Evolutionary conservation across 2,329 filamentous ascomycete genomes (phyloP), one percentile per base, ranked within the genome.

Genomic region (Macrophomina phaseolina): DNA sequence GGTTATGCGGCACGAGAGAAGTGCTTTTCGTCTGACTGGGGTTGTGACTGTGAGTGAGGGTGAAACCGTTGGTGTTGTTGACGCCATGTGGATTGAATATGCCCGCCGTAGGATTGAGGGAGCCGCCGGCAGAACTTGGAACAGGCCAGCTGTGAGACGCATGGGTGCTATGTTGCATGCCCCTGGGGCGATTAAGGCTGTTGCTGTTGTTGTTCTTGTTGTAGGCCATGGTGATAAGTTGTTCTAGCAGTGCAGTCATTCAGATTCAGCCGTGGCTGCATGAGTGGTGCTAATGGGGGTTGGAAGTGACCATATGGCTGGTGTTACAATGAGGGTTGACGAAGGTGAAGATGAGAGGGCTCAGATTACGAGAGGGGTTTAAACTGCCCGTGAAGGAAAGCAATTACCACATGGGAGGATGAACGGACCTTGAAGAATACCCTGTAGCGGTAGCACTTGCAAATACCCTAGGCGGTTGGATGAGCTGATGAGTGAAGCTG

Each of bases 41-140:
- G 16, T 30, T 30, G 32, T 34, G n/a, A 34, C n/a, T 3, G 14
- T 30, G 30, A 18, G 55, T 12, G n/a, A 34, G 11, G 16, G 16
- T 30, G 32, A 40, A 42, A 32, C 23, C 16, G 18, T 16, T 14
- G 30, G 53, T 28, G n/a, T 28, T 23, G 30, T 18, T 9, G 14
- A 40, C 11, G 5, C 3, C 8, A 1, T 46, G 48, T 7, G 63
- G 63, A n/a, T 58, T 58, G 53, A 65, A 65, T 18, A 5, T 58
- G 18, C 63, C 51, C 6, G 63, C 63, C 3, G 51, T 34, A 6
- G 63, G 63, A 16, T 65, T 60, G 34, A 60, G 40, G 1, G 9
- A 12, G 11, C 5, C 40, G 3, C 42, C 45, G 1, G 58, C 49
- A 3, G 45, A 49, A n/a, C 30, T 42, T 14, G 32, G 30, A n/a